Conservation (phyloP, 2,329 filamentous ascomycete genomes). For the Fusarium lateritium region DNA sequence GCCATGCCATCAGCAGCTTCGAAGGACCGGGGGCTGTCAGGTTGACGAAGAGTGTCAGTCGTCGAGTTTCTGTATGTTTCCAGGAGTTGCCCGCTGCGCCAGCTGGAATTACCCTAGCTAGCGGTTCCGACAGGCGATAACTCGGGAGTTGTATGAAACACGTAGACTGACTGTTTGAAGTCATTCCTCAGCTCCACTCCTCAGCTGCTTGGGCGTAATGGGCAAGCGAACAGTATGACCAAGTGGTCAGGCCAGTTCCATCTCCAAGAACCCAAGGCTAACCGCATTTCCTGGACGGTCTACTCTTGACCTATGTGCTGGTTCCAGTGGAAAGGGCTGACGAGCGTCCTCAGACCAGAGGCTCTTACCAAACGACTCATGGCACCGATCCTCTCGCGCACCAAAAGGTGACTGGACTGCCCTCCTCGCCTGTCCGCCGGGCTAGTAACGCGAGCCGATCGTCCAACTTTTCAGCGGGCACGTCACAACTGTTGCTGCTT, state of each 20-base stretch:
- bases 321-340: conserved; percentile 79
- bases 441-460: conserved; percentile 50
- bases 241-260: conserved; percentile 39
- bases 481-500: conserved; percentile 50
- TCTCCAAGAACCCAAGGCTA: conserved; percentile 42
- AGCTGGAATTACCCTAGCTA: conserved; percentile 47
- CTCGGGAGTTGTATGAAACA: conserved; percentile 55
- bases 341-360: conserved; percentile 80
- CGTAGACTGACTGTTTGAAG: conserved; percentile 64
- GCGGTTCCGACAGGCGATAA: conserved; percentile 62
- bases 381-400: conserved; percentile 73
- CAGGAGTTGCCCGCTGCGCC: conserved; percentile 57
- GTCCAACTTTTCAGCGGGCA: conserved; percentile 67
- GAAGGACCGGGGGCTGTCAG: conserved; percentile 63
- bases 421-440: conserved; percentile 65
- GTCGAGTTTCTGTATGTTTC: conserved; percentile 63
- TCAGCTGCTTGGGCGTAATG: conserved; percentile 32
- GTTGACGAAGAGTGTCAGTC: conserved; percentile 56
- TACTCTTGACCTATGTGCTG: conserved; percentile 65
- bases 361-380: conserved; percentile 86
- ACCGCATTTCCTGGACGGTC: conserved; percentile 56
- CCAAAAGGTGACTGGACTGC: conserved; percentile 70
- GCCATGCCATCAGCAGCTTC: conserved; percentile 43
- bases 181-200: conserved; percentile 63
- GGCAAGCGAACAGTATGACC: conserved; percentile 43